phyloP scores from a whole-genome alignment of 495 filamentous ascomycete genomes.

The Podospora pseudoanserina region DNA sequence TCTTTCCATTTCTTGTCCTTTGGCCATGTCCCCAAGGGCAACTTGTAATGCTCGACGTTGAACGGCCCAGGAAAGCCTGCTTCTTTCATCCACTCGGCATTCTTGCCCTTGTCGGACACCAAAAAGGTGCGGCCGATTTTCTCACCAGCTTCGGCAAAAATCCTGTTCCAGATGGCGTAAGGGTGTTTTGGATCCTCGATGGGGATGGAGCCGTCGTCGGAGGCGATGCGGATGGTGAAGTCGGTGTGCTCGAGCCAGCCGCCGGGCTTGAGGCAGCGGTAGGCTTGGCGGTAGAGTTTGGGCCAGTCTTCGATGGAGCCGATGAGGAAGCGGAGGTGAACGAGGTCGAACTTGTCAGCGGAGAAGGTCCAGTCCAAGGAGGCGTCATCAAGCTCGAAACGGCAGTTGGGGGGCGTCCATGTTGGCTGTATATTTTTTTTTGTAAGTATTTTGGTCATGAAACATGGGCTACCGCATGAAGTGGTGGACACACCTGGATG shows the following conservation, averaged over 20 bases:
- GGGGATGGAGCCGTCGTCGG: slow-evolving; percentile 1
- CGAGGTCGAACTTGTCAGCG: slow-evolving; percentile 56
- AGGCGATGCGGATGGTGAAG: background rate
- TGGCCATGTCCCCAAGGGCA: slow-evolving; percentile 55
- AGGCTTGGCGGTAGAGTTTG: slow-evolving; percentile 37
- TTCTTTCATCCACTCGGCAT: slow-evolving; percentile 43
- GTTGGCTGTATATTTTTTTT: background rate
- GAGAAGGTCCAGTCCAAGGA: slow-evolving; percentile 52
- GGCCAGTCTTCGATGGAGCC: slow-evolving; percentile 58
- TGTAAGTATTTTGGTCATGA: no score
- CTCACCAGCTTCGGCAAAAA: background rate
- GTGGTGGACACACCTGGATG: slow-evolving; percentile 37
- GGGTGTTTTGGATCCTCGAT: background rate
- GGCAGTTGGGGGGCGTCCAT: background rate
- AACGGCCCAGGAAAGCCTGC: slow-evolving; percentile 55
- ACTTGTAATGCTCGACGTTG: slow-evolving; percentile 41
- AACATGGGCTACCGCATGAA: no score
- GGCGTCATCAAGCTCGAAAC: slow-evolving; percentile 54
- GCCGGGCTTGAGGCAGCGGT: slow-evolving; percentile 22
- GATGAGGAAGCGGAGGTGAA: slow-evolving; percentile 58
- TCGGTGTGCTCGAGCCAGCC: slow-evolving; percentile 19
- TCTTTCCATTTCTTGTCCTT: slow-evolving; percentile 43
- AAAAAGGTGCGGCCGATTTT: slow-evolving; percentile 4
- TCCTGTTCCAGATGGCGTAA: background rate
- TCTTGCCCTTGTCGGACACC: background rate